Conservation (phyloP, 1,284 basidiomycete species). For the Ceratobasidium theobromae region DNA sequence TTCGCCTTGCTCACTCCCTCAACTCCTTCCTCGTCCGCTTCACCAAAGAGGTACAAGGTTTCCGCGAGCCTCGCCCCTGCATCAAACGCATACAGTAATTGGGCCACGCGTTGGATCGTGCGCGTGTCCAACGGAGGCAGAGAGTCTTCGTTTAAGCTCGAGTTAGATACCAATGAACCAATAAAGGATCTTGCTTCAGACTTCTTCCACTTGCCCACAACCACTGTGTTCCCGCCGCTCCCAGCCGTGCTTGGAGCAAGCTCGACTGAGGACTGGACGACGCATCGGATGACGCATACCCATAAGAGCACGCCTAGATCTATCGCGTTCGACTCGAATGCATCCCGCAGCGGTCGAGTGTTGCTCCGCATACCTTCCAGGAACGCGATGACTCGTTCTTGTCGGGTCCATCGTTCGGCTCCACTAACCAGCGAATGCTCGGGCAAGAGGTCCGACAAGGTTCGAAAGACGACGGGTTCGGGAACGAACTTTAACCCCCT, state of each 20-base stretch:
- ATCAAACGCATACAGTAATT: constrained; percentile 61
- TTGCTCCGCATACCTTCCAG: constrained; percentile 43
- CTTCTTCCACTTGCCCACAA: constrained; percentile 67
- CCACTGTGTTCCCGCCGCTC: constrained; percentile 53
- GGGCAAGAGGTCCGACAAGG: constrained; percentile 39
- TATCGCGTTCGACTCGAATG: constrained; percentile 43
- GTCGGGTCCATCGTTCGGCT: constrained; percentile 37
- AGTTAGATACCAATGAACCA: constrained; percentile 47
- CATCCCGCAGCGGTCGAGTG: constrained; percentile 47
- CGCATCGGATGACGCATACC: constrained; percentile 62
- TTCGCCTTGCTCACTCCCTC: constrained; percentile 31
- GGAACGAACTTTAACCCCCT: constrained; percentile 38
- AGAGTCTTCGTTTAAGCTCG: background rate
- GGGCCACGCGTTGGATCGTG: constrained; percentile 70
- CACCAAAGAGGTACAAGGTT: constrained; percentile 45
- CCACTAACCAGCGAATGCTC: constrained; percentile 41
- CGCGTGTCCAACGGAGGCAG: constrained; percentile 49
- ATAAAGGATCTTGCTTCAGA: constrained; percentile 67
- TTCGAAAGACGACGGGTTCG: constrained; percentile 41
- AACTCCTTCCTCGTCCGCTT: constrained; percentile 36
- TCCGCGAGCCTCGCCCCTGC: constrained; percentile 60
- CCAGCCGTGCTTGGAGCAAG: constrained; percentile 56
- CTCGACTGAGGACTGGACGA: constrained; percentile 52
- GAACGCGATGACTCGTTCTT: constrained; percentile 24
- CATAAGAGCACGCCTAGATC: constrained; percentile 51